Base-by-base conservation (phyloP, 345 rosid species). In the Camelina neglecta region DNA sequence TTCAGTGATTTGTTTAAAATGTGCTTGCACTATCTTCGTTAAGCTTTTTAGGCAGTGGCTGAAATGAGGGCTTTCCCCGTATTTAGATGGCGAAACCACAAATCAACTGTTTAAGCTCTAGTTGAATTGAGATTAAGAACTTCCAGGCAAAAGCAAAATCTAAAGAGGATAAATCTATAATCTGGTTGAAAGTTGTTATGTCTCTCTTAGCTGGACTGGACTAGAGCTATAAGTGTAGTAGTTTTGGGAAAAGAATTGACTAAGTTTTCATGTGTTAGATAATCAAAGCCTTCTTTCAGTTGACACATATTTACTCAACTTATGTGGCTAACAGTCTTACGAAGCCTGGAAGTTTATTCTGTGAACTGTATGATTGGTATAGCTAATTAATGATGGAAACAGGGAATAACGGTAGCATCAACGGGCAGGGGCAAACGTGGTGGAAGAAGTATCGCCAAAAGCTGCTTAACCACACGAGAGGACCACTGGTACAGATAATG, bases 391-490 rank as follows among this genome's bases (percentile, higher is more conserved):
- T 63, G 56, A 57, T 77, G 68, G 26, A 45, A 31, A 68, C 85
- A 92, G 97, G 96, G 65, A 88, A 90, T 79, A 92, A 92, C 71
- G 97, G 97, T 60, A 92, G 93, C 80, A 88, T 92, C 75, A 84
- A 88, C 69, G 97, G 97, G 65, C 96, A 92, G 79, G 97, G 97
- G 60, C 88, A 86, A 82, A 58, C 86, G 38, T 92, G 97, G 97
- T 92, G 97, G 97, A 88, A 84, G 81, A 92, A 87, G 81, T 87
- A 85, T 81, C 90, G 90, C 16, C 87, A 88, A 81, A 92, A 92
- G 86, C 89, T 88, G 75, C 90, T 92, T 69, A 90, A 92, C 74
- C 81, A 92, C 82, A 92, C 97, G 0, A 90, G 97, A 79, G 97
- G 96, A 26, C 97, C 97, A 6, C 85, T 92, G 56, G 88, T 92